Evolutionary conservation across 768 basidiomycete species (phyloP), one percentile per base, ranked within the genome.

Genomic region (Collybiopsis confluens): DNA sequence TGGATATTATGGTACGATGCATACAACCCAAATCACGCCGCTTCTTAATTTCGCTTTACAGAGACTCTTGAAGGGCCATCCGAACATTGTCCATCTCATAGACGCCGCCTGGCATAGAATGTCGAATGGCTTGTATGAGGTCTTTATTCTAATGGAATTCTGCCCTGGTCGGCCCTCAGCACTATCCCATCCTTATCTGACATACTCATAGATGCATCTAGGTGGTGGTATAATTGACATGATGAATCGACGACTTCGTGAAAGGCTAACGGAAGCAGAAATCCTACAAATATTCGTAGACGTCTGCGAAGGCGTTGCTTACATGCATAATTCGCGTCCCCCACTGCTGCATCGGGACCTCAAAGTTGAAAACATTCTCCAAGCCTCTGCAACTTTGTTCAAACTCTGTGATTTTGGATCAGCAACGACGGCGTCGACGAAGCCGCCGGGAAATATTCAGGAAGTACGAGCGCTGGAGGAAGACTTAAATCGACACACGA

Each of bases 191-290:
- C 48, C 9, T 7, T 16, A 18, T 21, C 41, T 18, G 33, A 49
- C 30, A 33, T 48, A 41, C 10, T 43, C 43, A 33, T 44, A 58
- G 52, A 47, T 36, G 24, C 41, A 36, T 50, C 13, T 59, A 92
- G 94, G 94, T 45, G 97, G 97, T 36, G 97, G 97, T 33, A 98
- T 99, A 59, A 98, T 99, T 70, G 97, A 99, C 73, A 94, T 98
- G 88, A 94, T 99, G 91, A 99, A 99, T 70, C 85, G 94, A 60
- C 83, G 97, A 49, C 78, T 99, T 43, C 83, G 95, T 51, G 94
- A 98, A 70, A 84, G 97, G 23, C 79, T 98, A 38, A 95, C 92
- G 2, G 97, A 99, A 70, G 80, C 87, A 21, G 97, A 99, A 70
- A 98, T 99, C 62, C 78, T 99, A 50, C 93, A 94, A 68, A 98